Percentiles rank a stretch among this genome's conserved stretches.
phyloP scores from a whole-genome alignment of 495 filamentous ascomycete species.

The Hypomontagnella submonticulosa region DNA sequence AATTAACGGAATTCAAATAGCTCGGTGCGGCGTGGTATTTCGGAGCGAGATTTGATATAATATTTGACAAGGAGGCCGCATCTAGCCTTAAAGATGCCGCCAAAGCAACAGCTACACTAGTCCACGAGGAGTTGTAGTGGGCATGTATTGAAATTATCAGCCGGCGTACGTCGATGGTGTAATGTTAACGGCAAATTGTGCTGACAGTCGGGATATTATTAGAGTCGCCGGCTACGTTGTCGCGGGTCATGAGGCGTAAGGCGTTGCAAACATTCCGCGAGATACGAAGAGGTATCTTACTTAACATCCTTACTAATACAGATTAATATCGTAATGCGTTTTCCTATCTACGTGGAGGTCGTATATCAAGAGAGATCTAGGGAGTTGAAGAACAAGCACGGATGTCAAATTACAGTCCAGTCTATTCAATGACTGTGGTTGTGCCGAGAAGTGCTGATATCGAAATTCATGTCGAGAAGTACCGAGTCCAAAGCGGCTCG shows the following conservation, averaged over 20 bases:
- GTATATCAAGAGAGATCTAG: neutral
- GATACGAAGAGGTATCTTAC: conserved; percentile 9
- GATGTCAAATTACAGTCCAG: conserved; percentile 99
- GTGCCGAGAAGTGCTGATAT: conserved; percentile 86
- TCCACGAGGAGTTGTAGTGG: conserved; percentile 58
- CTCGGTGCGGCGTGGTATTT: conserved; percentile 72
- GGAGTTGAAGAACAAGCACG: conserved; percentile 69
- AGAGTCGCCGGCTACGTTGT: conserved; percentile 6
- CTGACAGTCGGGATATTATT: conserved; percentile 4
- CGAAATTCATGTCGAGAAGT: conserved; percentile 52
- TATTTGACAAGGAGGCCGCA: conserved; percentile 50
- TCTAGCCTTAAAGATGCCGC: conserved; percentile 43
- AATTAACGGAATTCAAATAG: conserved; percentile 54
- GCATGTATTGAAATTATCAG: conserved; percentile 7
- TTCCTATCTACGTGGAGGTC: neutral
- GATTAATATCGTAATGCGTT: conserved; percentile 31
- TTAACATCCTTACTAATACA: conserved; percentile 36
- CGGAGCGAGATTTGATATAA: conserved; percentile 69
- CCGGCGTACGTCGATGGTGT: conserved; percentile 17
- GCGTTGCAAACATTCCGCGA: conserved; percentile 12
- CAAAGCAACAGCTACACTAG: conserved; percentile 33
- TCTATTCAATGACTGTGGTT: conserved; percentile 83
- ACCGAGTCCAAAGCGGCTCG: conserved; percentile 46
- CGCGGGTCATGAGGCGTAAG: conserved; percentile 13
- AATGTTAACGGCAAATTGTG: conserved; percentile 7